Evolutionary conservation across 2,329 filamentous ascomycete genomes (phyloP).

Genomic region (Talaromyces sp.): DNA sequence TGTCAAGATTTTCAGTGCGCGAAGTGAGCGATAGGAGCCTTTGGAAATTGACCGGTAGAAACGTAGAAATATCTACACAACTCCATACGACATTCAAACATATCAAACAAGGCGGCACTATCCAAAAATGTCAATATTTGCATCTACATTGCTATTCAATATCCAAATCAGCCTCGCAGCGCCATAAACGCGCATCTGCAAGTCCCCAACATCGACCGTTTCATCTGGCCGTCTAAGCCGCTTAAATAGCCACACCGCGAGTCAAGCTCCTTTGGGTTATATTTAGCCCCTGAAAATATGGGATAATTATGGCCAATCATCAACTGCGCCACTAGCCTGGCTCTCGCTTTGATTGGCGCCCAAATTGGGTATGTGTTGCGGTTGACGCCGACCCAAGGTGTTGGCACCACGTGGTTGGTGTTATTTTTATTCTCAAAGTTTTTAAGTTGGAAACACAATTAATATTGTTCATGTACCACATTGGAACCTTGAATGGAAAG

Average conservation of each 20-base stretch:
- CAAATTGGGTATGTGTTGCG: not conserved
- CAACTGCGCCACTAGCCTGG: not conserved
- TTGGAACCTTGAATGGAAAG: no score
- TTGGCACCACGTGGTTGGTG: not conserved
- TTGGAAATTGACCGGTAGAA: no score
- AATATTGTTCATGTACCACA: no score
- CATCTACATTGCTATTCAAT: not conserved
- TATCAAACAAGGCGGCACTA: no score
- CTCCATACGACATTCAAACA: no score
- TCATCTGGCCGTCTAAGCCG: not conserved
- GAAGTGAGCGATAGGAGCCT: no score
- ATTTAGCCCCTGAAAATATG: not conserved
- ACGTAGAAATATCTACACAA: no score
- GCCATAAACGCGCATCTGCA: not conserved
- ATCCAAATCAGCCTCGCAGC: not conserved
- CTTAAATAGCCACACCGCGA: not conserved
- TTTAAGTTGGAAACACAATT: not conserved
- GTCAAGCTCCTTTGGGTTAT: not conserved
- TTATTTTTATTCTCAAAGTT: not conserved
- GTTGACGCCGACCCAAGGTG: not conserved
- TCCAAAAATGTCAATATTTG: not conserved
- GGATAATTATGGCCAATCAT: not conserved
- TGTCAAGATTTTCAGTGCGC: no score
- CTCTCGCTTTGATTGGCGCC: not conserved
- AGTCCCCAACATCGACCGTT: not conserved